phyloP scores from a whole-genome alignment of 1,284 basidiomycete genomes.

The Hortiboletus rubellus region DNA sequence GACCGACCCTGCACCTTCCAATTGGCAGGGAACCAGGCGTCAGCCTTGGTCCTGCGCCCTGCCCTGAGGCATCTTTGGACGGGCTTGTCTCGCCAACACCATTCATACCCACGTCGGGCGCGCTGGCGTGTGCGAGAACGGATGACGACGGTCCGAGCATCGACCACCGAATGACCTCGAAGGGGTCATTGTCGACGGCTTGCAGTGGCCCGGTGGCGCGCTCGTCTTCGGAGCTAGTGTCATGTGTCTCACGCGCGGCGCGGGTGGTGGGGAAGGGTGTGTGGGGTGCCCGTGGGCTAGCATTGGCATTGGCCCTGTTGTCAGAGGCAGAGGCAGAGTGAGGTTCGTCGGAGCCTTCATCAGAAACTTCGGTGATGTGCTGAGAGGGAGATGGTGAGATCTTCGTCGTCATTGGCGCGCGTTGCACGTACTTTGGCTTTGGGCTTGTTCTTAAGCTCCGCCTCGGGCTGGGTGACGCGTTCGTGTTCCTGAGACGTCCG shows the following conservation, averaged over 20 bases:
- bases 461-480: no score
- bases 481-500: neutral
- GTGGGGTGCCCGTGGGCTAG: neutral
- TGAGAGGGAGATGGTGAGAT: constrained; percentile 33
- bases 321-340: constrained; percentile 4
- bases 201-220: constrained; percentile 38
- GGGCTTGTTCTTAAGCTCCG: neutral
- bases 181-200: constrained; percentile 63
- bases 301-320: constrained; percentile 5
- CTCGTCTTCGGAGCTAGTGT: constrained; percentile 38
- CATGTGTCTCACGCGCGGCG: neutral
- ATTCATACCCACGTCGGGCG: constrained; percentile 6
- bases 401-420: neutral
- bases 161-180: constrained; percentile 30
- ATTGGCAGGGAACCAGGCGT: neutral
- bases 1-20: neutral
- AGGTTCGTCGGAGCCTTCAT: constrained; percentile 30
- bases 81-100: neutral
- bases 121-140: neutral
- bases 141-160: constrained; percentile 5
- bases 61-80: neutral
- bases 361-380: constrained; percentile 47
- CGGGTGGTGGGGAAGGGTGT: constrained; percentile 2
- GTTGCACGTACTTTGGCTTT: neutral
- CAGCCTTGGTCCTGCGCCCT: no score